Conservation (phyloP, 106 monocot species). For the Vanilla planifolia region DNA sequence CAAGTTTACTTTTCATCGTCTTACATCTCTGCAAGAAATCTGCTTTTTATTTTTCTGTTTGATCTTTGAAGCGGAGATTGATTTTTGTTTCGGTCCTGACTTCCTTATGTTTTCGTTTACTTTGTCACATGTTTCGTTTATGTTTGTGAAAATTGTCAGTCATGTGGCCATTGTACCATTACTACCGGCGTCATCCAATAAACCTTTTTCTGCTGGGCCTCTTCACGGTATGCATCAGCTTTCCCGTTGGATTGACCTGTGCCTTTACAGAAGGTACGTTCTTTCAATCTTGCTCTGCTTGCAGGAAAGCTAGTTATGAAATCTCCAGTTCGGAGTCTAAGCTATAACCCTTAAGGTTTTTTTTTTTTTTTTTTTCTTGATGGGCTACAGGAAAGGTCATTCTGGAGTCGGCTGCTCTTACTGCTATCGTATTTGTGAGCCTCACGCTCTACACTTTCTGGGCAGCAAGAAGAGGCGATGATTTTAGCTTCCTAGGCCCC, state of each 20-base stretch:
- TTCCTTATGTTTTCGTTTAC: not conserved
- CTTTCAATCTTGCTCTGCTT: not conserved
- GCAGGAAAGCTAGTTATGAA: too few species aligned
- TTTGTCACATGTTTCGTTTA: not conserved
- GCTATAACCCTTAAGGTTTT: too few species aligned
- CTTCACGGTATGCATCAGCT: slow-evolving; percentile 68
- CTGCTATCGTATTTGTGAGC: slow-evolving; percentile 53
- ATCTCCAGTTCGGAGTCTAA: too few species aligned
- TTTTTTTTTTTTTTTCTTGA: too few species aligned
- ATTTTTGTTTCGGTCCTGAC: not conserved
- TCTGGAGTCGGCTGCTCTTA: slow-evolving; percentile 70
- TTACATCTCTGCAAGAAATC: not conserved
- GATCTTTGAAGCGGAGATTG: not conserved
- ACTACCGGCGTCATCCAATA: slow-evolving; percentile 15
- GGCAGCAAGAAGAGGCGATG: slow-evolving; percentile 62
- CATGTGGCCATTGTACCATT: slow-evolving; percentile 3
- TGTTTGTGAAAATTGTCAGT: slow-evolving; percentile 6
- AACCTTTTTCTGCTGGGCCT: slow-evolving; percentile 59
- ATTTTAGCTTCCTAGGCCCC: slow-evolving; percentile 73
- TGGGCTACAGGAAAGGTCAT: slow-evolving; percentile 59
- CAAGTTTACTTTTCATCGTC: not conserved
- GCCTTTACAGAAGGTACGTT: slow-evolving; percentile 69
- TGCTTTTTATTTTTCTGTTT: not conserved
- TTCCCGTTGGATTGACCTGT: slow-evolving; percentile 60
- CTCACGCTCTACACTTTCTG: slow-evolving; percentile 86